Evolutionary conservation across 2,329 filamentous ascomycete species (phyloP), one percentile per base, ranked within the genome.

Genomic region (Scedosporium boydii): DNA sequence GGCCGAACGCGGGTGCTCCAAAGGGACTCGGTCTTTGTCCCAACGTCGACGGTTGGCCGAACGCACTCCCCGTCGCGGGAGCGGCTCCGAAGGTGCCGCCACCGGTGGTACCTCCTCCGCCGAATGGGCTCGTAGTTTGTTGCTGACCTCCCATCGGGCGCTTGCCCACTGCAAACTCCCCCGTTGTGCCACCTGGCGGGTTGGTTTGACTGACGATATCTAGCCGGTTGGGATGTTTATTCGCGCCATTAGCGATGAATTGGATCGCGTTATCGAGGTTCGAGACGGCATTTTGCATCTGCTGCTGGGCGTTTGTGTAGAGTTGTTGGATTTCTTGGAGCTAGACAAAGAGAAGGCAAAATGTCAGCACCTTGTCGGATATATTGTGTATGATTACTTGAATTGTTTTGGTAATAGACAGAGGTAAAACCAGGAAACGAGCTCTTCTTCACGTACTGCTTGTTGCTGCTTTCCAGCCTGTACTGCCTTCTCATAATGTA

Each of bases 191-290:
- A n/a, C 75, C 73, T n/a, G 76, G 73, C 0, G 70, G 66, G 44
- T 72, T 77, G 57, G 74, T 75, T 66, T 79, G 75, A 62, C 79
- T 76, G 72, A 82, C 83, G 21, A 87, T 78, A 66, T 93, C 89
- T 60, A 82, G 77, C 48, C 91, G 82, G 70, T 95, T 96, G 1
- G 90, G 90, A 68, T 91, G 90, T 48, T 85, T 83, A 61, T 89
- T 85, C 61, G 82, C 84, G 23, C 82, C 84, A 4, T 85, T 81
- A 9, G 87, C 69, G 14, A 95, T 76, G 70, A 87, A 95, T 62
- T 86, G 81, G 55, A 89, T 80, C 1, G 93, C 92, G 2, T 87
- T 89, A 64, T 88, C 81, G 9, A 90, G 72, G 68, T 96, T 87
- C 64, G 78, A 82, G 1, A 91, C 70, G 1, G 87, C 86, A n/a